Evolutionary conservation across 495 filamentous ascomycete genomes (phyloP).

Genomic region (Trichoderma orchidacearum): DNA sequence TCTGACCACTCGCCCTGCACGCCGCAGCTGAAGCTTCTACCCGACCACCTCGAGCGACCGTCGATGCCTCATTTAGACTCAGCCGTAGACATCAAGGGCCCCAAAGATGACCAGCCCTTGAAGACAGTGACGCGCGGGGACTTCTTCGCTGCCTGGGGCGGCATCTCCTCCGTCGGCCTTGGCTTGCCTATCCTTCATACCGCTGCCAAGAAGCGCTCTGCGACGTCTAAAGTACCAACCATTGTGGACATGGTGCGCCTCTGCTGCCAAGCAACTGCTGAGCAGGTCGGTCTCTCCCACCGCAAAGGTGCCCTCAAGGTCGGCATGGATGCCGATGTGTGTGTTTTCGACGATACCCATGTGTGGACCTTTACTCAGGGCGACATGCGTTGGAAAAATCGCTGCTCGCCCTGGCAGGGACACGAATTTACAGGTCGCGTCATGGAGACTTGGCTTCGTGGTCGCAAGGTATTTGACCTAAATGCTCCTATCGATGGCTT

Average conservation of each 20-base stretch:
- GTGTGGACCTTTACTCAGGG: slow-evolving; percentile 52
- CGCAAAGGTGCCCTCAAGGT: slow-evolving; percentile 71
- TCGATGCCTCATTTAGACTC: slow-evolving; percentile 30
- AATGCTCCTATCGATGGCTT: slow-evolving; percentile 26
- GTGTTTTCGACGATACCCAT: slow-evolving; percentile 77
- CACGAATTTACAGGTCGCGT: slow-evolving; percentile 68
- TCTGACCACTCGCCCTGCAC: slow-evolving; percentile 96
- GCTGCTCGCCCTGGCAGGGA: slow-evolving; percentile 86
- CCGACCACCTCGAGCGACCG: slow-evolving; percentile 38
- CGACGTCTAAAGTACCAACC: slow-evolving; percentile 28
- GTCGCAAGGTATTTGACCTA: slow-evolving; percentile 54
- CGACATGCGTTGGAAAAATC: slow-evolving; percentile 89
- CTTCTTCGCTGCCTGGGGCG: slow-evolving; percentile 94
- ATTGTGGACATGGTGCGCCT: slow-evolving; percentile 70
- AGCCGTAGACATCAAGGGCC: slow-evolving; percentile 24
- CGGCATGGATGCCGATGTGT: slow-evolving; percentile 85
- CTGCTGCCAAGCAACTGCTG: slow-evolving; percentile 77
- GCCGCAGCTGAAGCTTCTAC: slow-evolving; percentile 81
- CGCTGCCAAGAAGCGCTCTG: slow-evolving; percentile 32
- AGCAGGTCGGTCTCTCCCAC: slow-evolving; percentile 76
- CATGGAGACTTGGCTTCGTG: slow-evolving; percentile 80
- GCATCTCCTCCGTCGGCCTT: slow-evolving; percentile 85
- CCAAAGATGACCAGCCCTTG: slow-evolving; percentile 5
- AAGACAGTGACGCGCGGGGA: slow-evolving; percentile 39
- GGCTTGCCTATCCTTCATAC: slow-evolving; percentile 89